phyloP scores from a whole-genome alignment of 1,139 yeast genomes.

The Eremothecium coryli region DNA sequence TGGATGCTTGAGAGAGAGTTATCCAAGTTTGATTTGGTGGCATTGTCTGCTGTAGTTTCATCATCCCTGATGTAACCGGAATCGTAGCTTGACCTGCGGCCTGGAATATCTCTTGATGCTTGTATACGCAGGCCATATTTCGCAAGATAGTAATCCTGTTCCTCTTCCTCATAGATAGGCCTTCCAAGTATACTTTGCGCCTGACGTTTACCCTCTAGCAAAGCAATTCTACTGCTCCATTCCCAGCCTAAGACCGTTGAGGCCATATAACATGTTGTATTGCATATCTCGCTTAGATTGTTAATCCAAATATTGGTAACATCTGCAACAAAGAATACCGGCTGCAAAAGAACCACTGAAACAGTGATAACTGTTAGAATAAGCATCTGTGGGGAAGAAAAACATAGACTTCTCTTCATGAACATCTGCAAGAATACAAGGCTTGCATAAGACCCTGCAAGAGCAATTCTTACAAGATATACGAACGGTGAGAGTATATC shows the following conservation, averaged over 20 bases:
- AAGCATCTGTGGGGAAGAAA: conserved; percentile 40
- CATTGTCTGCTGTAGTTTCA: no score
- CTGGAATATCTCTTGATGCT: no score
- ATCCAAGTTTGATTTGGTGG: no score
- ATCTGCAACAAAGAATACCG: conserved; percentile 71
- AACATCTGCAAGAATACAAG: conserved; percentile 52
- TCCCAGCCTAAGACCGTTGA: conserved; percentile 80
- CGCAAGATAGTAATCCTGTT: conserved; percentile 23
- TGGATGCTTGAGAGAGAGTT: background rate
- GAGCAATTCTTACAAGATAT: conserved; percentile 66
- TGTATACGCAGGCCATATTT: conserved; percentile 24
- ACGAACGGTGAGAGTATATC: conserved; percentile 65
- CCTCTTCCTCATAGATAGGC: conserved; percentile 57
- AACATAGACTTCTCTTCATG: conserved; percentile 46
- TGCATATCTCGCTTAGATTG: conserved; percentile 63
- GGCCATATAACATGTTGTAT: conserved; percentile 62
- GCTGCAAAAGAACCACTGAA: conserved; percentile 53
- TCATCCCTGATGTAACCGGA: no score
- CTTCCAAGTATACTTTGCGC: conserved; percentile 76
- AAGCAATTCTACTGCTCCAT: conserved; percentile 67
- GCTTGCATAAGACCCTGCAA: conserved; percentile 64
- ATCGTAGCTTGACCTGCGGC: no score
- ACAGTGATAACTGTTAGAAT: conserved; percentile 51
- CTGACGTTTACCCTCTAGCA: conserved; percentile 56
- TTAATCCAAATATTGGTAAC: conserved; percentile 63